Evolutionary conservation across 192 early-diverging fungal genomes (phyloP).

Genomic region (Dispira simplex): DNA sequence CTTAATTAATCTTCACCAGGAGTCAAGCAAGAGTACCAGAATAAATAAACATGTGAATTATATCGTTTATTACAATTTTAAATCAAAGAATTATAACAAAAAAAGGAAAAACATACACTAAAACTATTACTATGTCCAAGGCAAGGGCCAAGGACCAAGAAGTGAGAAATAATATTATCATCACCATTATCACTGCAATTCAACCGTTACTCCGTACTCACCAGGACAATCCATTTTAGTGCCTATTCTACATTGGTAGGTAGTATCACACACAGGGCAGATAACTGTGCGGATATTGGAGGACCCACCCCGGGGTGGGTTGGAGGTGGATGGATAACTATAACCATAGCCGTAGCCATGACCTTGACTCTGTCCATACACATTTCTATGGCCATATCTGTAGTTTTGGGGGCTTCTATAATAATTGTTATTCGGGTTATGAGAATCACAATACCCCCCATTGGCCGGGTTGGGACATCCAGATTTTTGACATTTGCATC

Average conservation of each 20-base stretch:
- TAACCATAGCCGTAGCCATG: too few species aligned
- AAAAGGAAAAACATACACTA: neutral
- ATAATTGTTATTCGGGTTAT: too few species aligned
- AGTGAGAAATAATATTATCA: neutral
- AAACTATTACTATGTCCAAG: neutral
- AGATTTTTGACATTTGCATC: too few species aligned
- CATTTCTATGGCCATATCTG: too few species aligned
- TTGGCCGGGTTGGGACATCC: too few species aligned
- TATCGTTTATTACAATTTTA: neutral
- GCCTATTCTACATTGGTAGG: neutral
- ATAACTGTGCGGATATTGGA: neutral
- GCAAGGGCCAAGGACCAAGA: neutral
- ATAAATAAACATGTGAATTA: neutral
- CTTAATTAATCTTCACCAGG: neutral
- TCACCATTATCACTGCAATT: neutral
- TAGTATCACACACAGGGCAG: neutral
- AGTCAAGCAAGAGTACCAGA: neutral
- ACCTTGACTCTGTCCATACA: too few species aligned
- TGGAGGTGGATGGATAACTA: too few species aligned
- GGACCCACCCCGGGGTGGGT: too few species aligned
- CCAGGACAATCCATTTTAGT: neutral
- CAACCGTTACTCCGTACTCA: neutral
- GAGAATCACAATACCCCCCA: too few species aligned
- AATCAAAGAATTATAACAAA: neutral
- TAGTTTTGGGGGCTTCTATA: too few species aligned